These are phyloP conservation scores for Aureobasidium subglaciale DNA, from an alignment of 2,329 filamentous ascomycete species.

Conservation along the genomic window DNA sequence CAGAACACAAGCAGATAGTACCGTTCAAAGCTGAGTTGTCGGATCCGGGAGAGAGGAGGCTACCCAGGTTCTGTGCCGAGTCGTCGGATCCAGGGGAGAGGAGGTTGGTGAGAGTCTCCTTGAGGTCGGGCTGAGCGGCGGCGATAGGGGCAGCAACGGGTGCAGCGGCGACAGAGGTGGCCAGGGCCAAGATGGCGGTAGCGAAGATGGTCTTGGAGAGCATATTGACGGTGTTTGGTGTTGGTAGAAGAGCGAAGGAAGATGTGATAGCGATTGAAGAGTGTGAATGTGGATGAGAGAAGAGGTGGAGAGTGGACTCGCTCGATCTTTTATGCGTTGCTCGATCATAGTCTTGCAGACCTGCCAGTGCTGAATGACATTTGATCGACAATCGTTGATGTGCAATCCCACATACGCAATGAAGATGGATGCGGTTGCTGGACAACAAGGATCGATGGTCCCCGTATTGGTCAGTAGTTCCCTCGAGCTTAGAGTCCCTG, in stretches of 20 bases:
- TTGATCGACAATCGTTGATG: not conserved
- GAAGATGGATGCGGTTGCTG: too few species aligned
- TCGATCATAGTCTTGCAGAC: not conserved
- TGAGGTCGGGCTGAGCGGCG: not conserved
- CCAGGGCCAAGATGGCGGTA: not conserved
- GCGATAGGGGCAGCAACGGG: not conserved
- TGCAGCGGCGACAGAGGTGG: conserved; percentile 1
- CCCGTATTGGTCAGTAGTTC: not conserved
- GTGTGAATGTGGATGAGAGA: not conserved
- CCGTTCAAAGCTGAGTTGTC: not conserved
- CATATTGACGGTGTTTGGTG: not conserved
- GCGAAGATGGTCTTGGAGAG: conserved; percentile 12
- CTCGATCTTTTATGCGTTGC: not conserved
- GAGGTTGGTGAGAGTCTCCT: not conserved
- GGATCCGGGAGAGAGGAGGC: not conserved
- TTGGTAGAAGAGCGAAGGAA: not conserved
- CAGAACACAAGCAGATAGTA: too few species aligned
- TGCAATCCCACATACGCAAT: conserved; percentile 13
- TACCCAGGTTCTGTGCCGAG: not conserved
- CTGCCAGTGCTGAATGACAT: not conserved
- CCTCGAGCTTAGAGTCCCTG: not conserved
- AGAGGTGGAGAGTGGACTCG: not conserved
- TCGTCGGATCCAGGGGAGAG: not conserved
- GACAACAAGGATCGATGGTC: not conserved
- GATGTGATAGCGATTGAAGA: not conserved